These are phyloP conservation scores for Thermothielavioides terrestris DNA, from an alignment of 495 filamentous ascomycete genomes.

Conservation along the genomic window DNA sequence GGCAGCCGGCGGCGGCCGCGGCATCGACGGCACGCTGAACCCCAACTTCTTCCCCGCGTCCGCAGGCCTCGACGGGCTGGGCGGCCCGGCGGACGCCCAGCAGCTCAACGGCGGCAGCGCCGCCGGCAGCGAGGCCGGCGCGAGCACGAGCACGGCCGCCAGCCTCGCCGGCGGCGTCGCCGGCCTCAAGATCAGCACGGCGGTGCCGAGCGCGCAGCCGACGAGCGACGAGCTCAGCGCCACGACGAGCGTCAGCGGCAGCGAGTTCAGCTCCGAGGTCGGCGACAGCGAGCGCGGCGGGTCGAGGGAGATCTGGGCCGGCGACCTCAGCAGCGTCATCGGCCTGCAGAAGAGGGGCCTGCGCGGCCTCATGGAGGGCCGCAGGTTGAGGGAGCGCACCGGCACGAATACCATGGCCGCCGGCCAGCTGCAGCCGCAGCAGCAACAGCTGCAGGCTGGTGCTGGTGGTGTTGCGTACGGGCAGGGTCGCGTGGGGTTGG, in stretches of 20 bases:
- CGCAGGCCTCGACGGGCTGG: conserved; percentile 18
- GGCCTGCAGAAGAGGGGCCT: conserved; percentile 90
- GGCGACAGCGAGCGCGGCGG: conserved; percentile 35
- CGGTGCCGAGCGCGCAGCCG: conserved; percentile 26
- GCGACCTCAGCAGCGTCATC: conserved; percentile 86
- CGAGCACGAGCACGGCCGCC: background rate
- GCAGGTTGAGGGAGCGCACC: conserved; percentile 66
- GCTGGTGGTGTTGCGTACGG: background rate
- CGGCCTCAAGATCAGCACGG: conserved; percentile 34
- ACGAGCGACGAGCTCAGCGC: conserved; percentile 43
- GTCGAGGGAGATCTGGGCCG: conserved; percentile 61
- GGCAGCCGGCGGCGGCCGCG: conserved; percentile 87
- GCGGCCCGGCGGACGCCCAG: conserved; percentile 12
- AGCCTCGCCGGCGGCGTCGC: conserved; percentile 9
- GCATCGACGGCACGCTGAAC: conserved; percentile 46
- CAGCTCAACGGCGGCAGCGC: conserved; percentile 11
- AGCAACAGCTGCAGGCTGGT: background rate
- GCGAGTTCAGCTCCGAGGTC: conserved; percentile 41
- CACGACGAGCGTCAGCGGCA: conserved; percentile 38
- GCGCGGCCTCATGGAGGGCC: conserved; percentile 89
- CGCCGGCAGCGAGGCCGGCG: background rate
- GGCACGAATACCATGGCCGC: conserved; percentile 16
- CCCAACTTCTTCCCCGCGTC: conserved; percentile 38
- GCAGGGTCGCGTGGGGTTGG: conserved; percentile 15
- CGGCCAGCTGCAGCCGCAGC: background rate